Percentiles rank a stretch among this genome's conserved stretches.
phyloP scores from a whole-genome alignment of 495 filamentous ascomycete species.

The Neurospora sp. region DNA sequence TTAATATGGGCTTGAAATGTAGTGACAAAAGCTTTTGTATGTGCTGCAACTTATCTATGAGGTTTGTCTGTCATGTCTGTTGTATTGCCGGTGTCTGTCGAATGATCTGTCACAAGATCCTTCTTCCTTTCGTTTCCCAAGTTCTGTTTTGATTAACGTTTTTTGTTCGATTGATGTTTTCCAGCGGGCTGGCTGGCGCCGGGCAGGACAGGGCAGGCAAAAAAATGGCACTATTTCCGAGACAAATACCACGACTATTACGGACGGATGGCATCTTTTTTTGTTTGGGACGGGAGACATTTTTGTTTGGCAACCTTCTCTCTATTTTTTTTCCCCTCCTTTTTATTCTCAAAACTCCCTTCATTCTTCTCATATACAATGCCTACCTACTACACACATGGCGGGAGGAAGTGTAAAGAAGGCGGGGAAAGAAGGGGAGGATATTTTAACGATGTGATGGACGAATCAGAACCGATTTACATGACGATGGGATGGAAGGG shows the following conservation, averaged over 20 bases:
- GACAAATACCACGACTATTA: neutral
- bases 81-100: neutral
- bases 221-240: neutral
- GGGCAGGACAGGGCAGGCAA: neutral
- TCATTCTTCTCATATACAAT: neutral
- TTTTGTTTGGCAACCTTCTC: neutral
- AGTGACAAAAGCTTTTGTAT: neutral
- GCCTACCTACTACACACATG: neutral
- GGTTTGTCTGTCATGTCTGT: neutral
- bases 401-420: neutral
- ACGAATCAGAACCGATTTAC: neutral
- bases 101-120: neutral
- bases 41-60: neutral
- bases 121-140: neutral
- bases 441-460: neutral
- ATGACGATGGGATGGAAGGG: neutral
- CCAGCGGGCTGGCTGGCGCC: neutral
- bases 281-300: neutral
- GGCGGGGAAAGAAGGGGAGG: neutral
- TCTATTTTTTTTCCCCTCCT: neutral
- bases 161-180: neutral
- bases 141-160: neutral
- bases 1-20: neutral
- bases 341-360: neutral
- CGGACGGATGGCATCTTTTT: neutral